Base-by-base conservation (phyloP, 257 asterid species). In the Paraleonurus japonicus region DNA sequence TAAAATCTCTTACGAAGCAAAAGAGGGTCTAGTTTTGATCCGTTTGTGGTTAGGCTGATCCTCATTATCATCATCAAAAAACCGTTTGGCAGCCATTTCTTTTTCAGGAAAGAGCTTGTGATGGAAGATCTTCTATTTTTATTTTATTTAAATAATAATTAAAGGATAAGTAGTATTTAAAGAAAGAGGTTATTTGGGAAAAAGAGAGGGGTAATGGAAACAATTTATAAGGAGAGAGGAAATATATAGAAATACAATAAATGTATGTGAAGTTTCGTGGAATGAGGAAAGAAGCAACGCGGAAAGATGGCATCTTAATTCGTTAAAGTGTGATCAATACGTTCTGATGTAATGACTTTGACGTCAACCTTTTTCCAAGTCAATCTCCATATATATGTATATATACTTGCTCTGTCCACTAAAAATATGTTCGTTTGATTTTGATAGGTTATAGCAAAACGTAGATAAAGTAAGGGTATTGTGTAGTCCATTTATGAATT, bases 81-180 rank as follows among this genome's bases (percentile, higher is more conserved):
- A 69, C 47, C 96, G 83, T 78, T 89, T 89, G 1, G 86, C 88
- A 16, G 93, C 87, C 96, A 89, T 89, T 69, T 43, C 51, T 43
- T 43, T 41, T 41, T 55, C 47, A 2, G 19, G 54, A 8, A 41
- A 61, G 10, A 30, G 13, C 26, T 32, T 23, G 19, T 2, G 3
- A 45, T 15, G 17, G 61, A 20, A 20, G 48, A 57, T 58, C 8
- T 19, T 41, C 4, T 4, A 7, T 33, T 20, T 65, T n/a, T 61
- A 19, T 7, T 4, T 4, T n/a, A n/a, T 4, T 33, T 48, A n/a
- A 45, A 5, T 45, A 45, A 3, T 15, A 16, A 17, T 48, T n/a
- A 48, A 17, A 16, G 43, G 12, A 32, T 11, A 35, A 10, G 26
- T 43, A n/a, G 37, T 13, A 4, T 35, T 24, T 4, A 61, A 23